Conservation (phyloP, 2,329 filamentous ascomycete genomes). For the Emmonsiellopsis sp. region DNA sequence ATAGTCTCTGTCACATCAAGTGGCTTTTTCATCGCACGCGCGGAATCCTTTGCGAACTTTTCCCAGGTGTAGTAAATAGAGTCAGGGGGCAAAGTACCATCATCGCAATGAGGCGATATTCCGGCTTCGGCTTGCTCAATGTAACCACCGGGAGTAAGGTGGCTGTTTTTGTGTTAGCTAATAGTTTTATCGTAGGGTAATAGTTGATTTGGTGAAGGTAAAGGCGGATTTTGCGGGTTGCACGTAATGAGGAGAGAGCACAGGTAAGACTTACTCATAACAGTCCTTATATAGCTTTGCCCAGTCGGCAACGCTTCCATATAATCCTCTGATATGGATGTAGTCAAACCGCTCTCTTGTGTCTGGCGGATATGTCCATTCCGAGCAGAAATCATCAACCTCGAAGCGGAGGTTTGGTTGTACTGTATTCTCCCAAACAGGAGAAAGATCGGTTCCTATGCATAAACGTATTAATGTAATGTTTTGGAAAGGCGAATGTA, state of each 20-base stretch:
- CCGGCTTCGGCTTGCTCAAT: slow-evolving; percentile 24
- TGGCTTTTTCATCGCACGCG: slow-evolving; percentile 16
- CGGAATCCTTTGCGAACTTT: slow-evolving; percentile 11
- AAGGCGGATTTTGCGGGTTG: too few relatives aligned
- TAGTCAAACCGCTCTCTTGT: slow-evolving; percentile 30
- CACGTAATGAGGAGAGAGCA: neutral
- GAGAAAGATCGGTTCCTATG: slow-evolving; percentile 29
- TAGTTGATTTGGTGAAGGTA: too few relatives aligned
- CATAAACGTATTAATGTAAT: slow-evolving; percentile 4
- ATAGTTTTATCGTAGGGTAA: neutral
- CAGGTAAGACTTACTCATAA: slow-evolving; percentile 18
- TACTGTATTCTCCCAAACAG: slow-evolving; percentile 18
- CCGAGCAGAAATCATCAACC: slow-evolving; percentile 26
- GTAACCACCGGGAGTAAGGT: slow-evolving; percentile 24
- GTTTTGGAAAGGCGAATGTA: neutral
- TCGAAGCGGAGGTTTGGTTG: slow-evolving; percentile 25
- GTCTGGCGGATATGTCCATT: slow-evolving; percentile 25
- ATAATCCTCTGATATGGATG: slow-evolving; percentile 32
- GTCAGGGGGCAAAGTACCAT: slow-evolving; percentile 14
- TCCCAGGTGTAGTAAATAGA: slow-evolving; percentile 14
- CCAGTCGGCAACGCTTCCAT: slow-evolving; percentile 28
- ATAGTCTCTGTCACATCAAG: slow-evolving; percentile 16
- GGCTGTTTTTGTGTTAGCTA: slow-evolving; percentile 11
- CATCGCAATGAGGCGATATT: slow-evolving; percentile 16
- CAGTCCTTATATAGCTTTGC: slow-evolving; percentile 24